Conservation (phyloP, 805 yeast species). For the Myxozyma vanderwaltii region DNA sequence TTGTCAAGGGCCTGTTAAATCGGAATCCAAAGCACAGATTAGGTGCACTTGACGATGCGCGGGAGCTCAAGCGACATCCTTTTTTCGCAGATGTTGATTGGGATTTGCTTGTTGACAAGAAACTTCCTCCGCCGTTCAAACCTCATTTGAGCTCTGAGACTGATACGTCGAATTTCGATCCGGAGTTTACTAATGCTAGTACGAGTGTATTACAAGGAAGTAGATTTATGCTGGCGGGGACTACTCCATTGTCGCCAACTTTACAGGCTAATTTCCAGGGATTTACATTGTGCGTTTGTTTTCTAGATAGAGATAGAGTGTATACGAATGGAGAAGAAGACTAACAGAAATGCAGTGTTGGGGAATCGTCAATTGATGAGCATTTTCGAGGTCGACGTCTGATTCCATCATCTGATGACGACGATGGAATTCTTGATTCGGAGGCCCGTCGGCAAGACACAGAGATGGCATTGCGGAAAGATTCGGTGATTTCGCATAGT, state of each 20-base stretch:
- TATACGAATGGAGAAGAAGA: not conserved
- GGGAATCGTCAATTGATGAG: slow-evolving; percentile 89
- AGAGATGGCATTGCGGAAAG: slow-evolving; percentile 6
- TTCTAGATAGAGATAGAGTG: too few relatives aligned
- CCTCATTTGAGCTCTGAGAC: slow-evolving; percentile 90
- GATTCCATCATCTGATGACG: too few relatives aligned
- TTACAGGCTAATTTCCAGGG: slow-evolving; percentile 97
- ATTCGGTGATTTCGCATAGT: not conserved
- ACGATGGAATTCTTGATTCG: not conserved
- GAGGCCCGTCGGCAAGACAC: slow-evolving; percentile 1
- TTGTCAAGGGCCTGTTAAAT: slow-evolving; percentile 91
- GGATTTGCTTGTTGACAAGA: slow-evolving; percentile 73
- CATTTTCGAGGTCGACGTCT: not conserved
- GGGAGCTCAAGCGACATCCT: slow-evolving; percentile 88
- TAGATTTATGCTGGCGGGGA: slow-evolving; percentile 43
- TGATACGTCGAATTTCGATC: slow-evolving; percentile 96
- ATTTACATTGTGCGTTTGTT: slow-evolving; percentile 59
- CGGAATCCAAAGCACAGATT: slow-evolving; percentile 94
- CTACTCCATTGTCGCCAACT: slow-evolving; percentile 88
- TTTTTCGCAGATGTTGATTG: slow-evolving; percentile 92
- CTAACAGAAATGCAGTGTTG: slow-evolving; percentile 54
- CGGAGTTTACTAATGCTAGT: slow-evolving; percentile 92
- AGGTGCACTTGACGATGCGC: slow-evolving; percentile 89
- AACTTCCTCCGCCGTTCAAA: slow-evolving; percentile 93
- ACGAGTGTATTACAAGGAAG: slow-evolving; percentile 71